Conservation (phyloP, 139 green algal genomes). For the Picochlorum costavermella region DNA sequence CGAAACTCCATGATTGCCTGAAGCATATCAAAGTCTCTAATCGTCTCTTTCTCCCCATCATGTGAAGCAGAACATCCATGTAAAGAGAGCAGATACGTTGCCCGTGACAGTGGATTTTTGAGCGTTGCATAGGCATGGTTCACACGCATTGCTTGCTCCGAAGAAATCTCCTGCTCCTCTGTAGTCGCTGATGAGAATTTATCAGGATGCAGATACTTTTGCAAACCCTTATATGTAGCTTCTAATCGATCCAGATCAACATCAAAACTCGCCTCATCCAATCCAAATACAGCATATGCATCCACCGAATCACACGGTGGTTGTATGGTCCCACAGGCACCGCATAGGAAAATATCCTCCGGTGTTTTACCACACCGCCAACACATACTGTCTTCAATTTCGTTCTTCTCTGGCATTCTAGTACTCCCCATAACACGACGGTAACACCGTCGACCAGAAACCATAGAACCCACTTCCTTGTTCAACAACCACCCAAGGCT, state of each 20-base stretch:
- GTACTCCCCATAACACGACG: background rate
- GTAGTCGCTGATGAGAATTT: background rate
- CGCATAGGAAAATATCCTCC: background rate
- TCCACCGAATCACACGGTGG: background rate
- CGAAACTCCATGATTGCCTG: background rate
- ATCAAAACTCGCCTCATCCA: constrained; percentile 1
- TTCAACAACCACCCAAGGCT: no score
- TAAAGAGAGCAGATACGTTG: background rate
- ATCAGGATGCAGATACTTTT: constrained; percentile 4
- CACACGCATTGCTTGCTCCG: background rate
- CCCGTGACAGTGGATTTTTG: background rate
- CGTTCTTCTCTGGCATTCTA: background rate
- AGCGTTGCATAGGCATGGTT: background rate
- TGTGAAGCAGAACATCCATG: background rate
- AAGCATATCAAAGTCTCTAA: background rate
- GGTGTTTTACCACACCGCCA: background rate
- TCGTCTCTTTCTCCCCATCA: background rate
- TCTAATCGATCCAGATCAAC: background rate
- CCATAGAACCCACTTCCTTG: no score
- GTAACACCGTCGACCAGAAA: no score
- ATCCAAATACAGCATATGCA: background rate
- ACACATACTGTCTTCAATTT: background rate
- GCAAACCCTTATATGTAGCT: background rate
- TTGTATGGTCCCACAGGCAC: constrained; percentile 1
- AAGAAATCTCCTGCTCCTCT: background rate